phyloP scores from a whole-genome alignment of 495 filamentous ascomycete genomes.

The Chaetomium fimeti region DNA sequence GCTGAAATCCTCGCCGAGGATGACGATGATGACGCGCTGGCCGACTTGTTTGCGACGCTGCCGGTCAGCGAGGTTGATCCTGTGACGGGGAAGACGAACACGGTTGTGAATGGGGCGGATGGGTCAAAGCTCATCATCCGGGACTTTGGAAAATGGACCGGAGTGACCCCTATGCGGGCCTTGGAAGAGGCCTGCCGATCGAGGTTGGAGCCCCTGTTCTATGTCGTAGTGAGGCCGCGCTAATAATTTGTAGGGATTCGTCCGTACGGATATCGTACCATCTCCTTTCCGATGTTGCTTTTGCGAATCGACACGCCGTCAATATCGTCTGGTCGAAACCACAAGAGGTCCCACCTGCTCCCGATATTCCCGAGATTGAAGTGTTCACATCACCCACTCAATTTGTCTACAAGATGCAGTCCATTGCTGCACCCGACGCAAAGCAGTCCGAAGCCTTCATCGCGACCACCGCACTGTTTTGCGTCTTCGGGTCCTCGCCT shows the following conservation, averaged over 20 bases:
- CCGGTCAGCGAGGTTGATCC: constrained; percentile 60
- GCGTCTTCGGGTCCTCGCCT: constrained; percentile 68
- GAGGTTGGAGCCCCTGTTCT: constrained; percentile 52
- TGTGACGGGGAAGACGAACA: constrained; percentile 51
- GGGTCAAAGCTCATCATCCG: constrained; percentile 59
- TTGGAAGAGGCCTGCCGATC: constrained; percentile 86
- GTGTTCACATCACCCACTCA: constrained; percentile 42
- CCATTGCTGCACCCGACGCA: constrained; percentile 68
- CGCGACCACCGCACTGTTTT: constrained; percentile 76
- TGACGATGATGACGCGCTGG: constrained; percentile 53
- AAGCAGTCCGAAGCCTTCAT: constrained; percentile 85
- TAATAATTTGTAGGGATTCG: constrained; percentile 56
- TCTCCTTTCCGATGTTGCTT: constrained; percentile 65
- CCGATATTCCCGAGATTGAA: constrained; percentile 46
- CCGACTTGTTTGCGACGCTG: constrained; percentile 65
- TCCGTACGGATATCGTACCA: constrained; percentile 62
- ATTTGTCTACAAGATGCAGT: constrained; percentile 65
- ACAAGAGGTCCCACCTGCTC: constrained; percentile 55
- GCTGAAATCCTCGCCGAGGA: constrained; percentile 51
- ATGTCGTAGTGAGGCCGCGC: constrained; percentile 14
- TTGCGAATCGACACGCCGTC: constrained; percentile 71
- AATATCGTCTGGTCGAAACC: constrained; percentile 77
- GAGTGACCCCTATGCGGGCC: constrained; percentile 66
- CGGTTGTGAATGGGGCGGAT: constrained; percentile 50
- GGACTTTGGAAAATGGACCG: constrained; percentile 79